phyloP scores from a whole-genome alignment of 192 early-diverging fungal species.

The Coemansia sp. region DNA sequence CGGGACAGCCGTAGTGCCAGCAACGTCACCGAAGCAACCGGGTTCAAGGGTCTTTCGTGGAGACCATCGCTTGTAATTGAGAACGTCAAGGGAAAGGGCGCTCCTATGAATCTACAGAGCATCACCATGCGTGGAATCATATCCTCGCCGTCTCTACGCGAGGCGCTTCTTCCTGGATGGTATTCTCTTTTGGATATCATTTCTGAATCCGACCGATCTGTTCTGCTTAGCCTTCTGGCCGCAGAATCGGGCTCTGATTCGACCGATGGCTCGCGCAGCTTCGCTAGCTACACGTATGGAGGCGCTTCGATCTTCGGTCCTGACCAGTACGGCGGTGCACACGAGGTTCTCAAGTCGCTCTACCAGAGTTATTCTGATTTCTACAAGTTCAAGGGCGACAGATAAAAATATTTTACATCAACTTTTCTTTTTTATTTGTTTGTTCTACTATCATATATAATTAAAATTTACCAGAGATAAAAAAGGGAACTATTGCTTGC shows the following conservation, averaged over 20 bases:
- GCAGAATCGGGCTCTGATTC: constrained; percentile 7
- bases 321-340: constrained; percentile 37
- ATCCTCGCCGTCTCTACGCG: constrained; percentile 30
- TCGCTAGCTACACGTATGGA: constrained; percentile 5
- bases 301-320: constrained; percentile 43
- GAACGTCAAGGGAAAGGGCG: not conserved
- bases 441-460: not conserved
- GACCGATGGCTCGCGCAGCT: constrained; percentile 5
- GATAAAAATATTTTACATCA: constrained; percentile 5
- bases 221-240: constrained; percentile 32
- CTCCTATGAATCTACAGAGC: not conserved
- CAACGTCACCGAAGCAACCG: not conserved
- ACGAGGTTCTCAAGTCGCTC: constrained; percentile 46
- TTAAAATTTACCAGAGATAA: no score
- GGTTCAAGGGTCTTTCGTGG: constrained; percentile 42
- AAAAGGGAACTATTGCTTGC: not conserved
- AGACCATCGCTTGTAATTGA: constrained; percentile 22
- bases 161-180: constrained; percentile 48
- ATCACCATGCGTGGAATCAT: constrained; percentile 13
- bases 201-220: constrained; percentile 14
- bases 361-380: constrained; percentile 45
- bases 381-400: constrained; percentile 49
- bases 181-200: constrained; percentile 49
- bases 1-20: not conserved
- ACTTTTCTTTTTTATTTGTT: not conserved